Percentiles rank a stretch among this genome's conserved stretches.
phyloP scores from a whole-genome alignment of 164 flowering plant species.

The Berberis thunbergii region DNA sequence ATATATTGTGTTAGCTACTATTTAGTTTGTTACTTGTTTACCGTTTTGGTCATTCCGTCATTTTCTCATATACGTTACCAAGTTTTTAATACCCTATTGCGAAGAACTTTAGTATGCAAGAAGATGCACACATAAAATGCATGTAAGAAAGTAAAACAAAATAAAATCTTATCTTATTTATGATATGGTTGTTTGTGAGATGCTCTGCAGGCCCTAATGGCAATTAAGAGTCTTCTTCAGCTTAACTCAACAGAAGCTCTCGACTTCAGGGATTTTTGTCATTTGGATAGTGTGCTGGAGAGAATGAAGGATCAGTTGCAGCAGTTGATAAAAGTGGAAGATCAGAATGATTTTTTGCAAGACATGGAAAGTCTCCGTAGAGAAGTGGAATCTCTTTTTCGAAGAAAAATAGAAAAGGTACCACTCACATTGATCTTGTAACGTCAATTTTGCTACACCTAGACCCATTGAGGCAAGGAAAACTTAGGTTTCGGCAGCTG shows the following conservation, averaged over 20 bases:
- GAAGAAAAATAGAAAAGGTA: conserved; percentile 47
- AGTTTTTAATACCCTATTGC: background rate
- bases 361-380: conserved; percentile 64
- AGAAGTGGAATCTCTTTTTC: conserved; percentile 62
- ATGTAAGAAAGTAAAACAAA: background rate
- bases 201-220: conserved; percentile 52
- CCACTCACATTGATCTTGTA: background rate
- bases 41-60: too few relatives aligned
- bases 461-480: too few relatives aligned
- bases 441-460: too few relatives aligned
- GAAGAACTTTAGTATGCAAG: background rate
- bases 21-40: background rate
- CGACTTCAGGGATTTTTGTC: conserved; percentile 55
- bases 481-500: too few relatives aligned
- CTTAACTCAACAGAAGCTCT: conserved; percentile 44
- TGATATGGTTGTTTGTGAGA: background rate
- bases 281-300: conserved; percentile 52
- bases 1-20: background rate
- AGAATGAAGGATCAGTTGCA: conserved; percentile 47
- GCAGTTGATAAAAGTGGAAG: conserved; percentile 42
- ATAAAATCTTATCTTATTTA: background rate
- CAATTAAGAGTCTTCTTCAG: conserved; percentile 64
- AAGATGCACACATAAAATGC: background rate
- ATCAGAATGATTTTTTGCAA: conserved; percentile 40
- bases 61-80: background rate